A percentile compares a stretch with the other conserved stretches of the same genome.
Evolutionary conservation across 306 rosid species (phyloP).

Genomic region (Leucaena leucocephala): DNA sequence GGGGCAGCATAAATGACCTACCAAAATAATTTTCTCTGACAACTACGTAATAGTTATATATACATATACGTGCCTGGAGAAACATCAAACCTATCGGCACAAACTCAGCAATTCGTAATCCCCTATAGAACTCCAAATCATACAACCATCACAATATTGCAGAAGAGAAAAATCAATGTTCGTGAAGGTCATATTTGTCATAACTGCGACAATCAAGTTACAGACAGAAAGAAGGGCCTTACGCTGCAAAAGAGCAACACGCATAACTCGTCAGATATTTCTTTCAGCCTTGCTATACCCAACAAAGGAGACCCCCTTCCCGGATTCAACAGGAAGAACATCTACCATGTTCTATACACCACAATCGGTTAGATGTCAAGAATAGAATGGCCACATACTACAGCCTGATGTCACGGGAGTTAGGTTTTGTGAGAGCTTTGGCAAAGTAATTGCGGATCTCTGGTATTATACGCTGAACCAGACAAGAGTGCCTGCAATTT

Average conservation of each 20-base stretch:
- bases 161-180: slow-evolving; percentile 37
- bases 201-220: slow-evolving; percentile 45
- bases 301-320: slow-evolving; percentile 47
- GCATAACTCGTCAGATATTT: slow-evolving; percentile 30
- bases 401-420: slow-evolving; percentile 57
- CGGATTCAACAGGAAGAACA: slow-evolving; percentile 50
- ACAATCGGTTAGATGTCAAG: slow-evolving; percentile 69
- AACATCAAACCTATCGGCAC: slow-evolving; percentile 37
- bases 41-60: slow-evolving; percentile 24
- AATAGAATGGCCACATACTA: slow-evolving; percentile 52
- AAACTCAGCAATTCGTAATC: slow-evolving; percentile 27
- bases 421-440: slow-evolving; percentile 76
- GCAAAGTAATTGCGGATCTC: slow-evolving; percentile 83
- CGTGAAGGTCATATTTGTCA: slow-evolving; percentile 48
- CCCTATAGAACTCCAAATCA: slow-evolving; percentile 33
- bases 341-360: slow-evolving; percentile 77
- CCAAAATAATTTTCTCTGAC: slow-evolving; percentile 29
- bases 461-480: slow-evolving; percentile 72
- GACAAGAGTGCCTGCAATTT: slow-evolving; percentile 75
- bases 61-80: slow-evolving; percentile 31
- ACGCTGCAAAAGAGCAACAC: slow-evolving; percentile 36
- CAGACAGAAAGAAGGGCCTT: slow-evolving; percentile 36
- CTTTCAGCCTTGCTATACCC: slow-evolving; percentile 45
- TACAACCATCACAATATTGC: slow-evolving; percentile 51
- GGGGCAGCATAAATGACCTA: slow-evolving; percentile 28